Evolutionary conservation across 306 rosid genomes (phyloP).

Genomic region (Glycyrrhiza uralensis): DNA sequence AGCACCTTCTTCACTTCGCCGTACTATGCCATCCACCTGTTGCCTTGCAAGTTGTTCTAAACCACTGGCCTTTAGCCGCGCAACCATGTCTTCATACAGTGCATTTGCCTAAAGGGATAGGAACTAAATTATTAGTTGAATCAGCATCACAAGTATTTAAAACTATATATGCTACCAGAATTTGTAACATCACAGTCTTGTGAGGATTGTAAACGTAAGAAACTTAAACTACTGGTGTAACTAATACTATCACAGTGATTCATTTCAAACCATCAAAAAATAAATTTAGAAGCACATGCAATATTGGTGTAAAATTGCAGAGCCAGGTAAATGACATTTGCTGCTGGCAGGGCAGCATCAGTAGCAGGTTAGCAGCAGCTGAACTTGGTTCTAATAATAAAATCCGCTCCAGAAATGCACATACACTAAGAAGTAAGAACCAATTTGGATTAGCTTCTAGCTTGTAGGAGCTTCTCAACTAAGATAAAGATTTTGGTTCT

Average conservation of each 20-base stretch:
- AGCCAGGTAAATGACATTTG: constrained; percentile 2
- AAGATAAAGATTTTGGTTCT: neutral
- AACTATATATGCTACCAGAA: neutral
- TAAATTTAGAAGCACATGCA: neutral
- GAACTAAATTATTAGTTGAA: constrained; percentile 11
- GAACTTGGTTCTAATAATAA: neutral
- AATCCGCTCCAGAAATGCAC: neutral
- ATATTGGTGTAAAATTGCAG: neutral
- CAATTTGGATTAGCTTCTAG: neutral
- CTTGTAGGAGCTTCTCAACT: neutral
- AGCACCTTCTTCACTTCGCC: constrained; percentile 94
- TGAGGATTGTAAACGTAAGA: neutral
- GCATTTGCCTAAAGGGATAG: constrained; percentile 69
- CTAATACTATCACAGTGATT: neutral
- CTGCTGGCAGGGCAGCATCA: neutral
- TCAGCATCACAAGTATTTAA: neutral
- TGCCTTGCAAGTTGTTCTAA: constrained; percentile 86
- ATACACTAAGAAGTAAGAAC: neutral
- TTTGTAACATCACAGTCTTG: neutral
- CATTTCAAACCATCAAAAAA: constrained; percentile 5
- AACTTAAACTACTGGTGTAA: neutral
- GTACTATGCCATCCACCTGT: constrained; percentile 98
- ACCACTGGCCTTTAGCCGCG: constrained; percentile 73
- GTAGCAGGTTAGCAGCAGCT: neutral
- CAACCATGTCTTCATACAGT: constrained; percentile 81